Percentiles rank a stretch among this genome's conserved stretches.
phyloP scores from a whole-genome alignment of 345 rosid genomes.

The Salix purpurea region DNA sequence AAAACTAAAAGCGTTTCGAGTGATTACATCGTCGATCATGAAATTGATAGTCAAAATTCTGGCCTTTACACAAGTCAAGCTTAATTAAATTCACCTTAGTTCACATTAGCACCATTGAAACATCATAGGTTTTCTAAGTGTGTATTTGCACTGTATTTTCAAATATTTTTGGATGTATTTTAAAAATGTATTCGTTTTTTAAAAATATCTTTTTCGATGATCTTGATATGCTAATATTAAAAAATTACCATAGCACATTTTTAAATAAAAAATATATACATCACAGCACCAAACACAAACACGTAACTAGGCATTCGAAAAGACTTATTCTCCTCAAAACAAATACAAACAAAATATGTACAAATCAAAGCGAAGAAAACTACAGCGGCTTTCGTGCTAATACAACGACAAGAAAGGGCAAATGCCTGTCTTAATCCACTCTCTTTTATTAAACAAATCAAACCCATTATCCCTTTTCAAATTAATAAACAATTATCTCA shows the following conservation, averaged over 20 bases:
- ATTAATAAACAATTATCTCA: slow-evolving; percentile 9
- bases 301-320: slow-evolving; percentile 15
- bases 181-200: too few relatives aligned
- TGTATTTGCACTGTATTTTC: too few relatives aligned
- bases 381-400: slow-evolving; percentile 23
- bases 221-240: too few relatives aligned
- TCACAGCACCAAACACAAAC: background rate
- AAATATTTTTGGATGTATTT: too few relatives aligned
- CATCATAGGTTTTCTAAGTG: background rate
- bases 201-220: too few relatives aligned
- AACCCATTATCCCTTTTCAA: slow-evolving; percentile 20
- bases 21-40: background rate
- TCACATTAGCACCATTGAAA: slow-evolving; percentile 20
- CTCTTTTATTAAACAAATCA: slow-evolving; percentile 25
- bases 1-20: background rate
- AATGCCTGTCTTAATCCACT: slow-evolving; percentile 19
- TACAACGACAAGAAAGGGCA: background rate
- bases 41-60: background rate
- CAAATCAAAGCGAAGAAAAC: slow-evolving; percentile 18
- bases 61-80: background rate
- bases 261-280: background rate
- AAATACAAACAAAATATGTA: background rate
- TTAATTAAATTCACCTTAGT: background rate
- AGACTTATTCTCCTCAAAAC: slow-evolving; percentile 24
- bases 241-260: too few relatives aligned